Conservation (phyloP, 257 asterid genomes). For the Thymus mandschuricus region DNA sequence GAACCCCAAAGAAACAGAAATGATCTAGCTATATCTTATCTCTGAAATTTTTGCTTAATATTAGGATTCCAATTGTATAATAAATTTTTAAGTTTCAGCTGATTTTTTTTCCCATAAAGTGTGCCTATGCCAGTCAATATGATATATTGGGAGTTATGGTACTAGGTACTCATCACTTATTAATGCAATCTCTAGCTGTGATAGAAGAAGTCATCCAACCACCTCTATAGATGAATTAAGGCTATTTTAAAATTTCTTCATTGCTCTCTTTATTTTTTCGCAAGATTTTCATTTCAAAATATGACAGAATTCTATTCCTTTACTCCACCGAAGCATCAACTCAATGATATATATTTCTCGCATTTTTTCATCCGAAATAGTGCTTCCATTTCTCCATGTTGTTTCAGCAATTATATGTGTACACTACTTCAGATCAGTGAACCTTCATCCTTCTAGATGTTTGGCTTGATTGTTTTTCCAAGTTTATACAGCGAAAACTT, state of each 20-base stretch:
- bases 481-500: background rate
- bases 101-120: background rate
- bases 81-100: background rate
- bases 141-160: background rate
- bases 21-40: background rate
- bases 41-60: background rate
- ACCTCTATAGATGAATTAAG: background rate
- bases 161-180: background rate
- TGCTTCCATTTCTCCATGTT: background rate
- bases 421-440: constrained; percentile 7
- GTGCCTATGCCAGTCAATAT: background rate
- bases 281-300: constrained; percentile 13
- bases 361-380: background rate
- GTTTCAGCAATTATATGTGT: background rate
- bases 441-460: background rate
- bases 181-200: background rate
- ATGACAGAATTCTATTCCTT: background rate
- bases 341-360: background rate
- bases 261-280: background rate
- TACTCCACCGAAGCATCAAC: background rate
- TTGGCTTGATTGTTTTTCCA: constrained; percentile 6
- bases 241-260: background rate
- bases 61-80: background rate
- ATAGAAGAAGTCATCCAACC: background rate
- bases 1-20: constrained; percentile 2